Evolutionary conservation across 192 early-diverging fungal species (phyloP).

Genomic region (Obelidium mucronatum): DNA sequence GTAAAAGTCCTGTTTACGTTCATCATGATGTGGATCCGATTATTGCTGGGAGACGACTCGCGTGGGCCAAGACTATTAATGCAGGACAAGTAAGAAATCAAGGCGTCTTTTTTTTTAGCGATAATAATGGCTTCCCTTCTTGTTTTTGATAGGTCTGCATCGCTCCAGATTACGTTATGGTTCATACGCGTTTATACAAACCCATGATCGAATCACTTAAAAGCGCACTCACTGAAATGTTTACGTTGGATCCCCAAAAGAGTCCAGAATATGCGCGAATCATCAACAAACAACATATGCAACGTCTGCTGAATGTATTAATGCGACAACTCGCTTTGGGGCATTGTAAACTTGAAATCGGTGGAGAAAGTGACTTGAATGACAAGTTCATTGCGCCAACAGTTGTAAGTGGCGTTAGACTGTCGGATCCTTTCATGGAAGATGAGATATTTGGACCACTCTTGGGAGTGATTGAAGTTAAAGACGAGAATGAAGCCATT

Average conservation of each 20-base stretch:
- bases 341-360: constrained; percentile 53
- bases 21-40: constrained; percentile 60
- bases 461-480: constrained; percentile 73
- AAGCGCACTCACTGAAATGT: constrained; percentile 37
- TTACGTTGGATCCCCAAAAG: constrained; percentile 50
- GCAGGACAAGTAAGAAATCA: constrained; percentile 76
- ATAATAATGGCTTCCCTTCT: neutral
- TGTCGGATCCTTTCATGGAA: constrained; percentile 66
- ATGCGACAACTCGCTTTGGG: constrained; percentile 46
- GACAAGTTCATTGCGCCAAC: constrained; percentile 83
- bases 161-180: constrained; percentile 84
- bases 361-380: constrained; percentile 61
- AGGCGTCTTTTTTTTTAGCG: constrained; percentile 3
- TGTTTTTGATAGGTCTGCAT: constrained; percentile 46
- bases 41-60: constrained; percentile 72
- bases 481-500: constrained; percentile 45
- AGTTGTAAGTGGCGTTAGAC: constrained; percentile 72
- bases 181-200: constrained; percentile 64
- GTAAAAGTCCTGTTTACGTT: constrained; percentile 81
- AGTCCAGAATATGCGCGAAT: constrained; percentile 75
- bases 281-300: constrained; percentile 73
- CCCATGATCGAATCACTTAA: constrained; percentile 64
- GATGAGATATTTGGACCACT: constrained; percentile 94
- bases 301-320: constrained; percentile 68
- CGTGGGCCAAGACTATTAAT: constrained; percentile 85